These are phyloP conservation scores for Scenedesmus sp. DNA, from an alignment of 163 green algal genomes.

Conservation along the genomic window DNA sequence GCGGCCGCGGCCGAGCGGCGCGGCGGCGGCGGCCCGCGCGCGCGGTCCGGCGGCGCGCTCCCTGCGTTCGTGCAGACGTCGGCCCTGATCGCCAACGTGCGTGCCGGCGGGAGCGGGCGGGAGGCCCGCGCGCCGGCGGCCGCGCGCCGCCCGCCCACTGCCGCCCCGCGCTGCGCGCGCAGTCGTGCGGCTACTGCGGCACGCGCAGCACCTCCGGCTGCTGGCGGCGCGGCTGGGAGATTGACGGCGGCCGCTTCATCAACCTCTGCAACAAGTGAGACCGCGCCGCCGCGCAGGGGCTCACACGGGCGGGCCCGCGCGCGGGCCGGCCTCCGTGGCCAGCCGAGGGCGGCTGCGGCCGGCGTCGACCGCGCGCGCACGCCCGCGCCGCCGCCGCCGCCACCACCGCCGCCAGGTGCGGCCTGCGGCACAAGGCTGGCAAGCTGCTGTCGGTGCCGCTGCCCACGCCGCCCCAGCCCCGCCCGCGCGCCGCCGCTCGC, in stretches of 20 bases:
- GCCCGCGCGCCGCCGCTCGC: neutral
- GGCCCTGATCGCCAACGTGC: conserved; percentile 32
- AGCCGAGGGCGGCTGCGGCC: too few relatives aligned
- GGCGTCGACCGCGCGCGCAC: neutral
- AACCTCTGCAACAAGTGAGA: conserved; percentile 49
- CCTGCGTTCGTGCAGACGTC: conserved; percentile 36
- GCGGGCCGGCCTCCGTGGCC: neutral
- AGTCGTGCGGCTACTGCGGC: conserved; percentile 37
- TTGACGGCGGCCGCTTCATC: conserved; percentile 7
- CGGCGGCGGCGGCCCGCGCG: too few relatives aligned
- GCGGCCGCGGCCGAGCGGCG: too few relatives aligned
- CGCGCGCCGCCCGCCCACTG: neutral
- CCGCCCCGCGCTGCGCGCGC: neutral
- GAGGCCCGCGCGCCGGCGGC: neutral
- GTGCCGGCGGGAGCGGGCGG: neutral
- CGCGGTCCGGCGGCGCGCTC: neutral
- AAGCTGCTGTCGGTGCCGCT: conserved; percentile 28
- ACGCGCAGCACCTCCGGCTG: conserved; percentile 36
- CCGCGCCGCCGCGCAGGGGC: neutral
- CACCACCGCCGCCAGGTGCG: conserved; percentile 2
- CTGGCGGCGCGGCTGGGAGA: conserved; percentile 38
- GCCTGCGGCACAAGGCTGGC: conserved; percentile 38
- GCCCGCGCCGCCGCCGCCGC: neutral
- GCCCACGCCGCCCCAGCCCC: neutral
- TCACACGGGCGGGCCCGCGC: neutral